phyloP scores from a whole-genome alignment of 768 basidiomycete genomes.

The Xanthoconium stramineum region DNA sequence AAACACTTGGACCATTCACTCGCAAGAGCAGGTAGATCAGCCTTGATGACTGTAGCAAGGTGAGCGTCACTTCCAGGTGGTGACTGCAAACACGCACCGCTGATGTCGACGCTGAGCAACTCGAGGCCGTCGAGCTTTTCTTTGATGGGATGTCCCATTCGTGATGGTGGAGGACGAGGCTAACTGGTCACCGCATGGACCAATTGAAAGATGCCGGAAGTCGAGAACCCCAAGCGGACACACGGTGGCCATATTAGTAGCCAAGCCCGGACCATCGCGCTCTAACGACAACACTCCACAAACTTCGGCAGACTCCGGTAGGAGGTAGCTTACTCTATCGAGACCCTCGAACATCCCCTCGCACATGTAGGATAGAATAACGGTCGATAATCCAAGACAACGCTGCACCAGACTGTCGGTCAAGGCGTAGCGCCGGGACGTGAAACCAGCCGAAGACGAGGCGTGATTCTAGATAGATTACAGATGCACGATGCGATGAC shows the following conservation, averaged over 20 bases:
- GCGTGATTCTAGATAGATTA: too few species aligned
- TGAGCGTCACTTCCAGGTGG: not conserved
- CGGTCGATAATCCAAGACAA: too few species aligned
- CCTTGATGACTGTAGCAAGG: conserved; percentile 21
- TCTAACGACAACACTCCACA: too few species aligned
- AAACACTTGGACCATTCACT: conserved; percentile 25
- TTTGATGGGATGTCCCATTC: not conserved
- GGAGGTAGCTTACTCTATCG: too few species aligned
- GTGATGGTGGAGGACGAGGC: not conserved
- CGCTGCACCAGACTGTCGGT: too few species aligned
- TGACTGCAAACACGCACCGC: conserved; percentile 4
- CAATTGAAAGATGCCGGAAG: not conserved
- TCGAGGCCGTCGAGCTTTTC: conserved; percentile 6
- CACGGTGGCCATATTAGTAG: not conserved
- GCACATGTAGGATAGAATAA: too few species aligned
- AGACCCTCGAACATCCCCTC: too few species aligned
- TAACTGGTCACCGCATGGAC: not conserved
- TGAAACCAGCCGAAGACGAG: too few species aligned
- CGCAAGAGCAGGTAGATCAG: conserved; percentile 19
- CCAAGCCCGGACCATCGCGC: too few species aligned
- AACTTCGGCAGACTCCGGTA: too few species aligned
- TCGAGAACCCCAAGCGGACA: not conserved
- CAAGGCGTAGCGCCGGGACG: too few species aligned
- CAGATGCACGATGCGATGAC: too few species aligned
- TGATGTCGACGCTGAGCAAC: conserved; percentile 26